Conservation (phyloP, 1,139 yeast genomes). For the Suhomyces yuchorum region DNA sequence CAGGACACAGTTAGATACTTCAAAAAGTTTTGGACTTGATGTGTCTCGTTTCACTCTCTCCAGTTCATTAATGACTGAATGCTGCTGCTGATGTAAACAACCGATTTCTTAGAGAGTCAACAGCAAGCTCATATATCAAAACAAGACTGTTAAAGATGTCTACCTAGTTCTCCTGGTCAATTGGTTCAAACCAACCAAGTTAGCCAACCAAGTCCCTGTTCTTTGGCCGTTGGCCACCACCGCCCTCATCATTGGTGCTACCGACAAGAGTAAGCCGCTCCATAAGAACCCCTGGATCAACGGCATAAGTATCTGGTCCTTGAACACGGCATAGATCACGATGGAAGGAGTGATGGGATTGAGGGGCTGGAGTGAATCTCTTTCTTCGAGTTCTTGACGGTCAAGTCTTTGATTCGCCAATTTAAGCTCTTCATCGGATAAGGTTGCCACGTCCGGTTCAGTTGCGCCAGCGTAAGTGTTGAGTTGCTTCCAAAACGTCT, state of each 20-base stretch:
- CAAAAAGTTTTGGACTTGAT: too few species aligned
- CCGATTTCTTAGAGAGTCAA: too few species aligned
- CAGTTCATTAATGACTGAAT: too few species aligned
- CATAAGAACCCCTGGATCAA: constrained; percentile 50
- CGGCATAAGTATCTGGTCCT: constrained; percentile 72
- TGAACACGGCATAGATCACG: constrained; percentile 56
- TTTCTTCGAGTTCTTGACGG: constrained; percentile 23
- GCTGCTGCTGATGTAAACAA: too few species aligned
- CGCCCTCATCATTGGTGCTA: constrained; percentile 31
- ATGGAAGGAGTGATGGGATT: constrained; percentile 44
- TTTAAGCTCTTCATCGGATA: constrained; percentile 30
- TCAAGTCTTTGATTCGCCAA: constrained; percentile 28
- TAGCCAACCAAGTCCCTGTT: constrained; percentile 33
- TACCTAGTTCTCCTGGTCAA: constrained; percentile 1
- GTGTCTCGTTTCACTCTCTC: too few species aligned
- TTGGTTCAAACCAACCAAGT: constrained; percentile 27
- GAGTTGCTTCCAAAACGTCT: constrained; percentile 56
- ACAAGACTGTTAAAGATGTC: too few species aligned
- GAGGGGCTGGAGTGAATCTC: constrained; percentile 13
- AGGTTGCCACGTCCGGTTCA: constrained; percentile 5
- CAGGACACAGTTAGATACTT: too few species aligned
- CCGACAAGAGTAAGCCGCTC: constrained; percentile 37
- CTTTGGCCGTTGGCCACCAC: constrained; percentile 36
- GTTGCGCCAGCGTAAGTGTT: constrained; percentile 32
- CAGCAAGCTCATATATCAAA: too few species aligned